Evolutionary conservation across 129 eudicot genomes (phyloP).

Genomic region (Escallonia herrerae): DNA sequence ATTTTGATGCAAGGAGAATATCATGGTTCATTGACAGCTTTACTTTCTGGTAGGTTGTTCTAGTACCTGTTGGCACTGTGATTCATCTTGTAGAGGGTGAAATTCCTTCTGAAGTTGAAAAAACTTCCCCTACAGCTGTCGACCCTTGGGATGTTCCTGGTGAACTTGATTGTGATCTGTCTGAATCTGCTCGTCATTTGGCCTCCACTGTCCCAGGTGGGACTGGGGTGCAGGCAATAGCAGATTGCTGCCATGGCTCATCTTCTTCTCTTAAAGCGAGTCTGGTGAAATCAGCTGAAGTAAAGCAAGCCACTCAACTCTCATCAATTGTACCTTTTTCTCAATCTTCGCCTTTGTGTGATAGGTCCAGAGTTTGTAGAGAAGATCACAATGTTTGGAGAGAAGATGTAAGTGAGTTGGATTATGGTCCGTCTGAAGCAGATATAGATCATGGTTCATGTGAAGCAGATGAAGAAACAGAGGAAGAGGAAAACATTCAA

Average conservation of each 20-base stretch:
- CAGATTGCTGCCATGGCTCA: neutral
- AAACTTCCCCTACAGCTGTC: conserved; percentile 31
- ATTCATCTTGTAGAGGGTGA: conserved; percentile 83
- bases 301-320: conserved; percentile 13
- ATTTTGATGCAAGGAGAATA: neutral
- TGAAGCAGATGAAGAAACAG: conserved; percentile 30
- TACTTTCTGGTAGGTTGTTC: conserved; percentile 56
- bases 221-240: neutral
- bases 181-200: conserved; percentile 21
- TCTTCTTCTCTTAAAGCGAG: conserved; percentile 1
- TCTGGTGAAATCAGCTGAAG: conserved; percentile 10
- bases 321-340: conserved; percentile 10
- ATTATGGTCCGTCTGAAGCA: conserved; percentile 26
- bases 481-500: conserved; percentile 42
- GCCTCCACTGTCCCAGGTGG: conserved; percentile 1
- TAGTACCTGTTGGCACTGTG: conserved; percentile 92
- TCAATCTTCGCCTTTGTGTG: conserved; percentile 9
- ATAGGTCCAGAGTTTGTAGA: conserved; percentile 11
- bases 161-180: conserved; percentile 27
- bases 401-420: conserved; percentile 26
- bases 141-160: conserved; percentile 87
- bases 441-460: conserved; percentile 26
- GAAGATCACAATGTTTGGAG: conserved; percentile 17
- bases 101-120: conserved; percentile 49
- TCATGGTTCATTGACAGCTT: neutral